These are phyloP conservation scores for Coccomyxa sp. DNA, from an alignment of 139 green algal genomes.

Conservation along the genomic window DNA sequence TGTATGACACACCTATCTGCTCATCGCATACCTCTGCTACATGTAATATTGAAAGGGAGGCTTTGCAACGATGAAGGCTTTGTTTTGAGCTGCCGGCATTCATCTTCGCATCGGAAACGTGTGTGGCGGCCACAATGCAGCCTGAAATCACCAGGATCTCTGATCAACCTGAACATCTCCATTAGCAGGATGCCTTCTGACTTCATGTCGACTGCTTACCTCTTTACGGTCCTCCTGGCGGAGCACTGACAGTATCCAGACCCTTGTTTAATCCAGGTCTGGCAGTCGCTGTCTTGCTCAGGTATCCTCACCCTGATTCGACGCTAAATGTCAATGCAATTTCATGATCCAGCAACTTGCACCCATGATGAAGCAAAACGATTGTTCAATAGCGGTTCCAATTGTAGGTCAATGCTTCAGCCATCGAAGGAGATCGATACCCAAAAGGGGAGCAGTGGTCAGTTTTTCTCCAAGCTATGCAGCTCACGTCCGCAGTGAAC, in stretches of 20 bases:
- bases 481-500: not conserved
- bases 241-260: conserved; percentile 23
- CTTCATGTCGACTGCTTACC: not conserved
- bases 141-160: not conserved
- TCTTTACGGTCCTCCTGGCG: not conserved
- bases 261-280: conserved; percentile 1
- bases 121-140: not conserved
- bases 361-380: not conserved
- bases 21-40: not conserved
- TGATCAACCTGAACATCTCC: not conserved
- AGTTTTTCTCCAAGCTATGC: conserved; percentile 14
- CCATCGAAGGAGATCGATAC: not conserved
- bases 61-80: not conserved
- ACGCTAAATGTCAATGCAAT: no score
- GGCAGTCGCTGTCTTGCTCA: conserved; percentile 10
- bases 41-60: conserved; percentile 2
- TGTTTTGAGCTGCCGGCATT: not conserved
- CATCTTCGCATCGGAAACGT: not conserved
- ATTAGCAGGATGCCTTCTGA: not conserved
- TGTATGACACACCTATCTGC: not conserved
- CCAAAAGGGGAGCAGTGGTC: conserved; percentile 11
- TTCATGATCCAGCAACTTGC: no score
- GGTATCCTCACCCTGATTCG: not conserved
- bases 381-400: not conserved
- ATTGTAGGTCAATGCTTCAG: not conserved